Base-by-base conservation (phyloP, 345 rosid species). In the Pelargonium nanum region DNA sequence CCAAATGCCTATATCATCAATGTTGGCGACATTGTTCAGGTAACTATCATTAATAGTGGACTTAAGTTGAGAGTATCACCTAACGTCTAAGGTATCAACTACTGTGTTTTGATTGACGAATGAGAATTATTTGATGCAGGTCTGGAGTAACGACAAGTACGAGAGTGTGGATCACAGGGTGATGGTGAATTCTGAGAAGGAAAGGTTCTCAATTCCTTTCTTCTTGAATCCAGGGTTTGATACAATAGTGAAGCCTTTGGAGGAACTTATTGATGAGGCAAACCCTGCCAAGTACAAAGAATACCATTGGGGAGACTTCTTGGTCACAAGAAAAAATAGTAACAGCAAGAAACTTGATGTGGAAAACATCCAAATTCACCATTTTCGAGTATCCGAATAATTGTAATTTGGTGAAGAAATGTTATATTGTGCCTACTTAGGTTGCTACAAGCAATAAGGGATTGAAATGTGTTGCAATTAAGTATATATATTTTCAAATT, bases 81-180 rank as follows among this genome's bases (percentile, higher is more conserved):
- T n/a, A n/a, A n/a, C n/a, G n/a, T n/a, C n/a, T n/a, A n/a, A n/a
- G n/a, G n/a, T n/a, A n/a, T n/a, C n/a, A n/a, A n/a, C n/a, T n/a
- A n/a, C n/a, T n/a, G n/a, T n/a, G n/a, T n/a, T n/a, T n/a, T n/a
- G n/a, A n/a, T n/a, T n/a, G n/a, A n/a, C n/a, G n/a, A n/a, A n/a
- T n/a, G n/a, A 20, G 1, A 13, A 53, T n/a, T 17, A 0, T 53
- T 4, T 2, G 19, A 17, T 0, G 22, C 72, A 89, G 91, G 89
- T 79, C 2, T 89, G 95, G 92, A 81, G 78, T 72, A 85, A 87
- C 58, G 88, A 80, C 8, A 52, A 24, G 34, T 87, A 82, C 32
- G 72, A 80, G 80, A 89, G 90, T 72, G 80, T 80, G 55, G 92
- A 89, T 77, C 95, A 89, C 55, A 81, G 81, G 62, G 95, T 79